Evolutionary conservation across 768 basidiomycete species (phyloP), one percentile per base, ranked within the genome.

Genomic region (Boletus vermiculosoides): DNA sequence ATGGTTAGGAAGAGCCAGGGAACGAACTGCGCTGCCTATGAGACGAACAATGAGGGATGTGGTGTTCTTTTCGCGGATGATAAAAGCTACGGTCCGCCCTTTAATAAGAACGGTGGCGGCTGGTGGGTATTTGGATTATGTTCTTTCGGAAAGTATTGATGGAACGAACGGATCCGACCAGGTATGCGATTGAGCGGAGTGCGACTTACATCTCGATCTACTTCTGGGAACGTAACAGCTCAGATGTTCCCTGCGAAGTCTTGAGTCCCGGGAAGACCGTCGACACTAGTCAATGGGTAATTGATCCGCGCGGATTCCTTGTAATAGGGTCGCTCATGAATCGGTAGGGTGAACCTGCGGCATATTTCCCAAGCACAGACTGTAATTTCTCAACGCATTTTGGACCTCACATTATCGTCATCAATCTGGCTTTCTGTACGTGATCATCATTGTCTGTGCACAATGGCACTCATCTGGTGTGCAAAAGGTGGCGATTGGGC

Each of bases 351-450:
- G 78, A 71, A 0, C 86, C 88, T 2, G 66, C 71, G 9, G 88
- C 85, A 4, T 76, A 74, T 63, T 90, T 88, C 71, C 85, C 86
- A 3, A 77, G 73, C 64, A 82, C 78, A 6, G 73, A 77, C 54
- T 91, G 88, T 65, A 73, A 86, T 58, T 76, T 91, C 44, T 60
- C 74, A 50, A 70, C 74, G 47, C 72, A 83, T 55, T 81, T 88
- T 62, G 74, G 77, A 6, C 60, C 74, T 0, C 78, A 87, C 61
- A 83, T 83, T 56, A 87, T 87, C 56, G n/a, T 60, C 16, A 54
- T 60, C 45, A 42, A 60, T 20, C 16, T 45, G 16, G 39, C 34
- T 8, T 54, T 66, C 28, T 66, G 66, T 66, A 33, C 42, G 63
- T 57, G 23, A 7, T 15, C 5, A 2, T 34, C 18, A 4, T 30